Conservation (phyloP, 2,329 filamentous ascomycete species). For the Lecanicillium sp. region DNA sequence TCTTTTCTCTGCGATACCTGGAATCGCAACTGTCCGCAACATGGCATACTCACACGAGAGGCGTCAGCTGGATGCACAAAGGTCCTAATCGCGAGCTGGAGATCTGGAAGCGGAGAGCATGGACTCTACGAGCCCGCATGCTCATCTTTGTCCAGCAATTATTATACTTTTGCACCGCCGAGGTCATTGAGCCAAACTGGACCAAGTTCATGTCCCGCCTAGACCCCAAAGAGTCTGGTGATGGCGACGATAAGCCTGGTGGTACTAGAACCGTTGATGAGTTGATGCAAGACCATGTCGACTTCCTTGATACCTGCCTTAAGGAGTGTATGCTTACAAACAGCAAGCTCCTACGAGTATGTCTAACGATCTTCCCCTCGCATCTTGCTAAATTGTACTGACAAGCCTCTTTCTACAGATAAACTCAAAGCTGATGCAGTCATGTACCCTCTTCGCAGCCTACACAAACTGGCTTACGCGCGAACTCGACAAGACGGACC, state of each 20-base stretch:
- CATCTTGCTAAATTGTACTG: not conserved
- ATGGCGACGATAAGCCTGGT: constrained; percentile 19
- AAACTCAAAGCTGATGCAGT: constrained; percentile 93
- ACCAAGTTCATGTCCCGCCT: constrained; percentile 84
- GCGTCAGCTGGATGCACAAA: constrained; percentile 72
- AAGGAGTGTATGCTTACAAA: constrained; percentile 99
- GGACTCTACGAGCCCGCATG: constrained; percentile 89
- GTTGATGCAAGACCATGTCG: constrained; percentile 97
- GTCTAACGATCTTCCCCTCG: constrained; percentile 16
- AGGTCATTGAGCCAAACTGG: constrained; percentile 98
- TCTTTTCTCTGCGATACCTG: constrained; percentile 80
- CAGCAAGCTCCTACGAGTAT: constrained; percentile 81
- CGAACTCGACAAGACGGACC: constrained; percentile 75
- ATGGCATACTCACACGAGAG: constrained; percentile 85
- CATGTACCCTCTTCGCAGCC: constrained; percentile 86
- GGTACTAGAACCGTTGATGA: constrained; percentile 77
- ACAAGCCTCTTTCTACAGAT: constrained; percentile 49
- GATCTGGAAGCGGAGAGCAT: constrained; percentile 86
- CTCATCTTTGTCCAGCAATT: constrained; percentile 94
- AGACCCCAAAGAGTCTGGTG: constrained; percentile 46
- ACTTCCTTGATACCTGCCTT: constrained; percentile 93
- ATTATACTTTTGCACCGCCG: constrained; percentile 91
- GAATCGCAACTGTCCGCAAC: constrained; percentile 79
- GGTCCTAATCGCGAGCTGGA: constrained; percentile 68
- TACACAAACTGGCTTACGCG: constrained; percentile 83